A percentile compares a stretch with the other conserved stretches of the same genome.
Conservation (phyloP, 768 basidiomycete genomes). For the Termitomyces sp. region DNA sequence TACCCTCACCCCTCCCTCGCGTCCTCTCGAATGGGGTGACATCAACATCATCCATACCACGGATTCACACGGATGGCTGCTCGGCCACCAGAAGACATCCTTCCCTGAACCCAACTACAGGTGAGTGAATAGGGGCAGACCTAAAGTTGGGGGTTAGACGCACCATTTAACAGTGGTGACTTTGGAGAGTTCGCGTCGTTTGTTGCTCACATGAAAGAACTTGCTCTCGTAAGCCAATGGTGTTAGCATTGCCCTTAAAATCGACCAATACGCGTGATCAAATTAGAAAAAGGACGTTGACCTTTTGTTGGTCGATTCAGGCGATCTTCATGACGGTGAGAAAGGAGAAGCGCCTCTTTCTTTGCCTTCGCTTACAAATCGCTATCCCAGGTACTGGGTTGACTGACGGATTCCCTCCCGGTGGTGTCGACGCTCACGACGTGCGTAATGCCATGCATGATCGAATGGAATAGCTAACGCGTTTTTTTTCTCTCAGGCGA, state of each 20-base stretch:
- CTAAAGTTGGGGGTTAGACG: neutral
- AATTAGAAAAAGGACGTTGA: constrained; percentile 68
- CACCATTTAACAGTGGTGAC: constrained; percentile 39
- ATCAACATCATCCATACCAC: constrained; percentile 87
- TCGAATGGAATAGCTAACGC: neutral
- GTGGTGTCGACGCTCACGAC: constrained; percentile 71
- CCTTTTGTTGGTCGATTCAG: constrained; percentile 77
- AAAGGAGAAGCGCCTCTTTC: neutral
- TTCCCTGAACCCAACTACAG: constrained; percentile 79
- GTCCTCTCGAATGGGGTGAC: constrained; percentile 82
- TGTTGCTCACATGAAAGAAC: constrained; percentile 73
- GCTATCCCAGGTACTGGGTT: constrained; percentile 63
- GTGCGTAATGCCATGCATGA: constrained; percentile 30
- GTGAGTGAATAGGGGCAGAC: constrained; percentile 24
- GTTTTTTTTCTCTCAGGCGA: constrained; percentile 42
- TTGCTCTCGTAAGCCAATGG: constrained; percentile 48
- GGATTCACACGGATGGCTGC: constrained; percentile 68
- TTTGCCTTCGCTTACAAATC: neutral
- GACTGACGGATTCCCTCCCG: constrained; percentile 69
- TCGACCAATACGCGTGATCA: neutral
- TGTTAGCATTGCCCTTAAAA: neutral
- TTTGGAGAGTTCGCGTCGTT: constrained; percentile 89
- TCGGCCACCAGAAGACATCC: constrained; percentile 76
- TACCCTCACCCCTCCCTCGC: constrained; percentile 53
- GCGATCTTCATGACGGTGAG: constrained; percentile 68